Conservation (phyloP, 129 eudicot species). For the Artemisia annua region DNA sequence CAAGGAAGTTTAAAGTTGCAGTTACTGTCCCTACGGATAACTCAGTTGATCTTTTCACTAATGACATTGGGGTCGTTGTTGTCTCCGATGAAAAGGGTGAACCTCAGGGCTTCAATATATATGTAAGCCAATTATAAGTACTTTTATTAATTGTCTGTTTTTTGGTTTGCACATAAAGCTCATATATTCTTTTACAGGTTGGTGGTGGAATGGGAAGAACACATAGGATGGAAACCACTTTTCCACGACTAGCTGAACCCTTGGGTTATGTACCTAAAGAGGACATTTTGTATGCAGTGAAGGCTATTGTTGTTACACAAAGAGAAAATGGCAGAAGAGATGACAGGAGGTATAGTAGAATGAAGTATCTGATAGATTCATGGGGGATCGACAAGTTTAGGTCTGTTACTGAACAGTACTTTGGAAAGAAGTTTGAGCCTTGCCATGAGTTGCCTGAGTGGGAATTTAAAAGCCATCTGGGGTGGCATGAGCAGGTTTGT, state of each 20-base stretch:
- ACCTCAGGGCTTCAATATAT: constrained; percentile 93
- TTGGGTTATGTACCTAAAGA: constrained; percentile 96
- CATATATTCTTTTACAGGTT: constrained; percentile 48
- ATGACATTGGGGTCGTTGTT: constrained; percentile 94
- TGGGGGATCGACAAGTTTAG: constrained; percentile 98
- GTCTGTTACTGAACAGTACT: constrained; percentile 75
- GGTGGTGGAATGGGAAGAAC: constrained; percentile 99
- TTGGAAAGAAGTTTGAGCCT: constrained; percentile 85
- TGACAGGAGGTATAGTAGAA: constrained; percentile 91
- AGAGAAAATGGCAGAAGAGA: constrained; percentile 97
- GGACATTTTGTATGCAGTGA: constrained; percentile 94
- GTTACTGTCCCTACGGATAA: constrained; percentile 95
- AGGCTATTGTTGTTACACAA: constrained; percentile 97
- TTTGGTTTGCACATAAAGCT: not conserved
- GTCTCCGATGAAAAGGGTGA: constrained; percentile 88
- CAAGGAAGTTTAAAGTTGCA: constrained; percentile 95
- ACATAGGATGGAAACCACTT: constrained; percentile 82
- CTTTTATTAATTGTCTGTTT: not conserved
- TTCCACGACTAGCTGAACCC: constrained; percentile 91
- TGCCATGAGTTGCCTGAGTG: constrained; percentile 86
- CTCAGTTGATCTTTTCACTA: constrained; percentile 89
- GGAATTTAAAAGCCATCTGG: constrained; percentile 93
- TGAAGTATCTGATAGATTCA: constrained; percentile 89
- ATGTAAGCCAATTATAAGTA: constrained; percentile 40
- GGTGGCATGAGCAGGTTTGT: constrained; percentile 96